These are phyloP conservation scores for Chaetoscypha palmicola DNA, from an alignment of 2,329 filamentous ascomycete genomes.

Conservation along the genomic window DNA sequence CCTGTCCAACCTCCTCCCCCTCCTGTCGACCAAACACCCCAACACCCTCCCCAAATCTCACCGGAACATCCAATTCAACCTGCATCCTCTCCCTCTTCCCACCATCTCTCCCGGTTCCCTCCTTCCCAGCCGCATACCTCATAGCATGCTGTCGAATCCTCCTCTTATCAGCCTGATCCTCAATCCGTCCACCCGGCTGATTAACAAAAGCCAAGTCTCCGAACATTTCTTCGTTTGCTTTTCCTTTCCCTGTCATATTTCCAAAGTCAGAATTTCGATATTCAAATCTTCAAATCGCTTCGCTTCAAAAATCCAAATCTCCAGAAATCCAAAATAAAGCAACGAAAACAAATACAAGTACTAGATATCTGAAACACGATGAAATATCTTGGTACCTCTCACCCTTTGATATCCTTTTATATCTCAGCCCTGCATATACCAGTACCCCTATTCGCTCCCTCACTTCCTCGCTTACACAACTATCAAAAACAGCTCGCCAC, in stretches of 20 bases:
- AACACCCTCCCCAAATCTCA: neutral
- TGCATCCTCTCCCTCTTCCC: neutral
- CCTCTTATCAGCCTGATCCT: conserved; percentile 5
- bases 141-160: conserved; percentile 8
- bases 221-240: neutral
- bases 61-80: conserved; percentile 3
- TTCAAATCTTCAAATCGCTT: too few species aligned
- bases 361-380: too few species aligned
- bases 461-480: too few species aligned
- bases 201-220: conserved; percentile 5
- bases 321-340: too few species aligned
- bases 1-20: neutral
- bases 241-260: neutral
- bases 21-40: neutral
- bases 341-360: too few species aligned
- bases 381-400: too few species aligned
- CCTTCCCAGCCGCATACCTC: neutral
- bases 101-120: neutral
- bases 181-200: conserved; percentile 2
- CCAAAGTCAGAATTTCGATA: neutral
- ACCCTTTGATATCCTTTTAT: too few species aligned
- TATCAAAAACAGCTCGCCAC: too few species aligned
- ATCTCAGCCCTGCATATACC: too few species aligned
- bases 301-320: too few species aligned
- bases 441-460: too few species aligned